Conservation (phyloP, 2,329 filamentous ascomycete species). For the Penicillium griseofulvum region DNA sequence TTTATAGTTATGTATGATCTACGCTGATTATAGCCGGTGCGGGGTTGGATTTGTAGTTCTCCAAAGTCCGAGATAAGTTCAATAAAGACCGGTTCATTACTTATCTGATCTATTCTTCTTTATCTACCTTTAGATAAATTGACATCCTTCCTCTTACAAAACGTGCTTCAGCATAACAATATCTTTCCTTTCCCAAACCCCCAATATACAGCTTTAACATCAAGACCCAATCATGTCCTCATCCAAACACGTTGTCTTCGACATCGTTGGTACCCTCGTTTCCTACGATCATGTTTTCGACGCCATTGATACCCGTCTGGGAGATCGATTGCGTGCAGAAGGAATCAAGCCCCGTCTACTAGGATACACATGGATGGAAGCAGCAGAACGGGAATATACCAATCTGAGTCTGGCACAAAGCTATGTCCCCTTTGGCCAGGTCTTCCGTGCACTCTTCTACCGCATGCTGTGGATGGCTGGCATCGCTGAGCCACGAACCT, state of each 20-base stretch:
- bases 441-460: conserved; percentile 44
- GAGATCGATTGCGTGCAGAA: conserved; percentile 34
- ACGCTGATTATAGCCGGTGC: not conserved
- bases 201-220: not conserved
- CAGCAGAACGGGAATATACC: conserved; percentile 47
- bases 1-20: too few species aligned
- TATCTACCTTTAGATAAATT: not conserved
- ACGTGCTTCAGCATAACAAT: not conserved
- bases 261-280: conserved; percentile 43
- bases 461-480: conserved; percentile 44
- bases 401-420: conserved; percentile 43
- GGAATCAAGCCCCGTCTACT: conserved; percentile 40
- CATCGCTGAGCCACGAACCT: conserved; percentile 36
- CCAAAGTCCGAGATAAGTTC: not conserved
- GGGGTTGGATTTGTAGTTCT: not conserved
- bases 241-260: conserved; percentile 30
- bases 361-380: conserved; percentile 45
- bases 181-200: not conserved
- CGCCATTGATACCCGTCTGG: conserved; percentile 39
- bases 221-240: conserved; percentile 1
- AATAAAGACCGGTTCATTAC: not conserved
- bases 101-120: not conserved
- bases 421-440: conserved; percentile 40
- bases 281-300: conserved; percentile 41
- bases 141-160: not conserved